Percentiles rank a stretch among this genome's conserved stretches.
Conservation (phyloP, 2,329 filamentous ascomycete genomes). For the Alternaria panax region DNA sequence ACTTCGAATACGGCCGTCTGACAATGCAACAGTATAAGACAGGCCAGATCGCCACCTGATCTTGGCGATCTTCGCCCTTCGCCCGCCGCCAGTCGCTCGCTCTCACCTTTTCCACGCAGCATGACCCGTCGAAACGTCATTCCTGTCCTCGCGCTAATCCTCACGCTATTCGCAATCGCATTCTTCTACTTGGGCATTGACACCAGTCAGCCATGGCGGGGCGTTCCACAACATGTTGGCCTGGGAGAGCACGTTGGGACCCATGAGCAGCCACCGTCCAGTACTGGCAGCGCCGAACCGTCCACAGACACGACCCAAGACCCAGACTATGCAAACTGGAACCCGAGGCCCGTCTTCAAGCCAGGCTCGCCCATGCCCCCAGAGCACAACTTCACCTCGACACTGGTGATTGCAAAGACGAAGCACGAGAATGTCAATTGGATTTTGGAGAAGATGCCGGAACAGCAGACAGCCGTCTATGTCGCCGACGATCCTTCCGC, state of each 20-base stretch:
- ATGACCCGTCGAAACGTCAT: conserved; percentile 42
- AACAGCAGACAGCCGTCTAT: conserved; percentile 59
- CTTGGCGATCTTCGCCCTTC: neutral
- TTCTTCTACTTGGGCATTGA: conserved; percentile 50
- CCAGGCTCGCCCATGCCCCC: conserved; percentile 48
- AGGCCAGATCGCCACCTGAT: neutral
- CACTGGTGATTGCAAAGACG: conserved; percentile 62
- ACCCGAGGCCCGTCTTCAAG: conserved; percentile 45
- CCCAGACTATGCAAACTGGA: conserved; percentile 48
- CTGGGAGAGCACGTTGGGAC: conserved; percentile 47
- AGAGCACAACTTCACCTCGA: conserved; percentile 61
- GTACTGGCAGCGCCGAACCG: conserved; percentile 10
- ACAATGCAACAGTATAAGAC: conserved; percentile 8
- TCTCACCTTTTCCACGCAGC: conserved; percentile 9
- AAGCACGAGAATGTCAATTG: conserved; percentile 62
- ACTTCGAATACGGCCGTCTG: neutral
- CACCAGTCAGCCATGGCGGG: conserved; percentile 46
- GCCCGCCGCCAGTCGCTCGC: conserved; percentile 3
- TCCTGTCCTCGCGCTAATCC: conserved; percentile 40
- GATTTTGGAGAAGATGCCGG: conserved; percentile 61
- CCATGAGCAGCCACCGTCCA: conserved; percentile 18
- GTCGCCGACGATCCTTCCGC: conserved; percentile 60
- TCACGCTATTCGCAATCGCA: conserved; percentile 46
- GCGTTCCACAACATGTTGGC: conserved; percentile 52
- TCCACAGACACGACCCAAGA: conserved; percentile 25